Evolutionary conservation across 1,284 basidiomycete species (phyloP).

Genomic region (Ustilago xerochloae): DNA sequence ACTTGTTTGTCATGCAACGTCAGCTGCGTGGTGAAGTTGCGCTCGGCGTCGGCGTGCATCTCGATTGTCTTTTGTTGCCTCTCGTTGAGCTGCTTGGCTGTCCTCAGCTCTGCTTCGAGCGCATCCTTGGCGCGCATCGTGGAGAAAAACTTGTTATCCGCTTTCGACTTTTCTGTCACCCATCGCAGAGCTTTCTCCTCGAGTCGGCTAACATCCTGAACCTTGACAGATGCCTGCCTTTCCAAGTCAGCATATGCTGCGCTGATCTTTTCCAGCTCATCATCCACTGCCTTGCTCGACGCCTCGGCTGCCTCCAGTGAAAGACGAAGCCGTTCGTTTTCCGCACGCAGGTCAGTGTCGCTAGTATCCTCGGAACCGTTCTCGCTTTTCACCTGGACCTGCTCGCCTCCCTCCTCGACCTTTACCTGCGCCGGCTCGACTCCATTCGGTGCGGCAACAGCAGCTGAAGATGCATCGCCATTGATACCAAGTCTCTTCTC

Average conservation of each 20-base stretch:
- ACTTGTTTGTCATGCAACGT: slow-evolving; percentile 74
- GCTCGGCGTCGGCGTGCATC: slow-evolving; percentile 77
- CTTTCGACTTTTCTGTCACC: slow-evolving; percentile 79
- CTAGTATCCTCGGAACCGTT: not conserved
- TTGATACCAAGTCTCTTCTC: slow-evolving; percentile 21
- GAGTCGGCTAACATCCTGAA: slow-evolving; percentile 80
- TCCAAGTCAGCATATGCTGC: slow-evolving; percentile 88
- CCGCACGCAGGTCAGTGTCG: slow-evolving; percentile 69
- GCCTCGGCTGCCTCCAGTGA: slow-evolving; percentile 52
- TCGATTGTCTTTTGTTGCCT: slow-evolving; percentile 84
- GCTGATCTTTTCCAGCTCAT: slow-evolving; percentile 87
- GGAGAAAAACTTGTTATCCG: slow-evolving; percentile 93
- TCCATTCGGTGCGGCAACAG: slow-evolving; percentile 20
- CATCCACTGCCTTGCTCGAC: slow-evolving; percentile 71
- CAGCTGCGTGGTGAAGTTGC: slow-evolving; percentile 73
- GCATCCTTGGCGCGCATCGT: slow-evolving; percentile 90
- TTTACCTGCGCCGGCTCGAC: not conserved
- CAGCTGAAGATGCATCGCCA: no score
- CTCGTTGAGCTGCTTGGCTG: slow-evolving; percentile 76
- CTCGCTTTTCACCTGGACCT: slow-evolving; percentile 9
- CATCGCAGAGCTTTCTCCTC: slow-evolving; percentile 78
- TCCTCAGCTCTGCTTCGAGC: slow-evolving; percentile 80
- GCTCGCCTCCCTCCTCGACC: not conserved
- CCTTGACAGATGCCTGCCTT: slow-evolving; percentile 82
- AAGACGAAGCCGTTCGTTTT: slow-evolving; percentile 73